Base-by-base conservation (phyloP, 2,329 filamentous ascomycete species). In the Lecanosticta acicola region DNA sequence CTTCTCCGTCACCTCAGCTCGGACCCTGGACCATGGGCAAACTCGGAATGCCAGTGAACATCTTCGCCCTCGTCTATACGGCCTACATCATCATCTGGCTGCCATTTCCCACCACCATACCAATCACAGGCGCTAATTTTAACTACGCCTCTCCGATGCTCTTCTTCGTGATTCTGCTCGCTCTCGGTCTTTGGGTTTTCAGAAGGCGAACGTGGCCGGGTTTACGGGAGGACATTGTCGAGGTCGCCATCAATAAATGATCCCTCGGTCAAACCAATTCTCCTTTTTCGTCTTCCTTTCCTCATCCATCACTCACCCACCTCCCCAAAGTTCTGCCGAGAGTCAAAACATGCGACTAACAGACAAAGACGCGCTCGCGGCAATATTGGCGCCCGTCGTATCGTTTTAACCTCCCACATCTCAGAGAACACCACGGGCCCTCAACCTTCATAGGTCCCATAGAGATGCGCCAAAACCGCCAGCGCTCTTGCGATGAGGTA, bases 131-230 rank as follows among this genome's bases (percentile, higher is more conserved):
- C 1, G 35, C 41, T 16, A 51, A 53, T 20, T 54, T 58, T 47
- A 60, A 60, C 17, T 59, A 57, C 32, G 50, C 54, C 18, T 46
- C 55, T 26, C 55, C 57, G 5, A 59, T 57, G n/a, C 46, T 54
- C 17, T 51, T 47, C 2, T 45, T 49, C 20, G 55, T 60, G 3
- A 39, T 56, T 14, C 20, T 60, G 16, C 20, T 54, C 17, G 55
- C 57, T 13, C 11, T 54, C 13, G 42, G 38, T 0, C 52, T 43
- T 32, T 59, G 54, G 51, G 37, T 55, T 11, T 42, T 46, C 18
- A 51, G 39, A 29, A 50, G 45, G 39, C 55, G 51, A 37, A 49
- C 43, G 8, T 59, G 56, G 56, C 44, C 44, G 3, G 56, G 56
- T 2, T 33, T 57, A 36, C 49, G 56, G 16, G 40, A 47, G 39